Evolutionary conservation across 208 protist genomes (phyloP).

Genomic region (Crithidia expoeki): DNA sequence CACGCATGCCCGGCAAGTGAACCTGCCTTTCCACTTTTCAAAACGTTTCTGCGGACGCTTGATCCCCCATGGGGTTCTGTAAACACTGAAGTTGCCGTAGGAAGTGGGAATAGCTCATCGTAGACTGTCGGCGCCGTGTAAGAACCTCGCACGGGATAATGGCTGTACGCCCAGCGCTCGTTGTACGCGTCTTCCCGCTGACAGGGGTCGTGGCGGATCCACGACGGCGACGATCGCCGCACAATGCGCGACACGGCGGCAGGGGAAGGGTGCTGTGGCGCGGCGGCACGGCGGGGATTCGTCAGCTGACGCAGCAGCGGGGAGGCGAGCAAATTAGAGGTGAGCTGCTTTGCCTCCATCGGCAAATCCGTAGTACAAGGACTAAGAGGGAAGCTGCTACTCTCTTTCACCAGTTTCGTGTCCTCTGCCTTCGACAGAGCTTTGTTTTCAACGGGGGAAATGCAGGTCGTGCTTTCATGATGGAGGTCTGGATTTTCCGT

Average conservation of each 20-base stretch:
- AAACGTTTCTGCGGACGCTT: neutral
- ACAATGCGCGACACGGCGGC: conserved; percentile 1
- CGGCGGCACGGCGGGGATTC: neutral
- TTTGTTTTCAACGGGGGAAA: neutral
- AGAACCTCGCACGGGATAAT: neutral
- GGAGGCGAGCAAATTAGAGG: neutral
- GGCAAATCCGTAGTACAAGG: neutral
- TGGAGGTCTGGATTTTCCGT: neutral
- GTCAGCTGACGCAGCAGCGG: neutral
- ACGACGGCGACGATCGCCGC: neutral
- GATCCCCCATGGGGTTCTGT: neutral
- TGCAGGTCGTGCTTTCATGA: neutral
- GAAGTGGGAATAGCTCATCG: conserved; percentile 35
- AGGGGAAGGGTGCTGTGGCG: neutral
- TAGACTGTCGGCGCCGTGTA: conserved; percentile 34
- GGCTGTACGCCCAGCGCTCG: conserved; percentile 33
- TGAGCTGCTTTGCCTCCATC: neutral
- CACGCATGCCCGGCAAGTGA: too few species aligned
- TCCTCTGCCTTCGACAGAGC: neutral
- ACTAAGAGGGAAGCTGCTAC: neutral
- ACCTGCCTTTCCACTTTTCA: neutral
- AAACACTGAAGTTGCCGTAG: conserved; percentile 22
- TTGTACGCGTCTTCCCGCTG: neutral
- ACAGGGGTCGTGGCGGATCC: neutral
- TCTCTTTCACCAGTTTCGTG: too few species aligned